phyloP scores from a whole-genome alignment of 257 asterid species.

The Thymus quinquecostatus region DNA sequence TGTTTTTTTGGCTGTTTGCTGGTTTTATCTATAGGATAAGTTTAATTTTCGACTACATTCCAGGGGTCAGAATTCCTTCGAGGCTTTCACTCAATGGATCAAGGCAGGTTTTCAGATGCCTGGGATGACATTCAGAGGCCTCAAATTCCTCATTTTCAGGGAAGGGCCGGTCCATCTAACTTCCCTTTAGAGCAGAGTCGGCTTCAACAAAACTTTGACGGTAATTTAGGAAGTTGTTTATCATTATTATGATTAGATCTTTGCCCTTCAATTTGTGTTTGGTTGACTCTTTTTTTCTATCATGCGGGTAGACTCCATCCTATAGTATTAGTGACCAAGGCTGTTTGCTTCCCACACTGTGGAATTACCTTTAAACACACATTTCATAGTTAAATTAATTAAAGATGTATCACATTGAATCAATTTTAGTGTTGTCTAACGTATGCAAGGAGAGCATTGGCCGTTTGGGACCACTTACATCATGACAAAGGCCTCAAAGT shows the following conservation, averaged over 20 bases:
- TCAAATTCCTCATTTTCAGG: conserved; percentile 57
- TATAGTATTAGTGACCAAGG: not conserved
- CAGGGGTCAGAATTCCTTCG: conserved; percentile 89
- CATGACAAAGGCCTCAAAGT: not conserved
- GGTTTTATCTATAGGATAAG: conserved; percentile 25
- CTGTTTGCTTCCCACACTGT: conserved; percentile 22
- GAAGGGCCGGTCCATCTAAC: conserved; percentile 53
- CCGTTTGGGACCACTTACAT: not conserved
- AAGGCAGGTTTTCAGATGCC: conserved; percentile 74
- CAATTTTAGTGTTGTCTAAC: conserved; percentile 14
- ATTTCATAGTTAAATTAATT: not conserved
- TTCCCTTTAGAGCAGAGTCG: conserved; percentile 60
- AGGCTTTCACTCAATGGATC: conserved; percentile 81
- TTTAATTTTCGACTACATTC: conserved; percentile 20
- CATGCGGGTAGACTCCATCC: conserved; percentile 6
- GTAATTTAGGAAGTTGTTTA: conserved; percentile 44
- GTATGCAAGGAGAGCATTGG: conserved; percentile 13
- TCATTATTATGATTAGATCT: conserved; percentile 3
- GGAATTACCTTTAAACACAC: conserved; percentile 10
- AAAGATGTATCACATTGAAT: not conserved
- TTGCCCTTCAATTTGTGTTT: conserved; percentile 23
- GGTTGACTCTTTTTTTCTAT: not conserved
- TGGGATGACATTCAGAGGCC: conserved; percentile 94
- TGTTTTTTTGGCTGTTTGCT: conserved; percentile 18
- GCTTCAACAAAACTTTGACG: conserved; percentile 67